phyloP scores from a whole-genome alignment of 768 basidiomycete genomes.

The Nidularia pulvinata region DNA sequence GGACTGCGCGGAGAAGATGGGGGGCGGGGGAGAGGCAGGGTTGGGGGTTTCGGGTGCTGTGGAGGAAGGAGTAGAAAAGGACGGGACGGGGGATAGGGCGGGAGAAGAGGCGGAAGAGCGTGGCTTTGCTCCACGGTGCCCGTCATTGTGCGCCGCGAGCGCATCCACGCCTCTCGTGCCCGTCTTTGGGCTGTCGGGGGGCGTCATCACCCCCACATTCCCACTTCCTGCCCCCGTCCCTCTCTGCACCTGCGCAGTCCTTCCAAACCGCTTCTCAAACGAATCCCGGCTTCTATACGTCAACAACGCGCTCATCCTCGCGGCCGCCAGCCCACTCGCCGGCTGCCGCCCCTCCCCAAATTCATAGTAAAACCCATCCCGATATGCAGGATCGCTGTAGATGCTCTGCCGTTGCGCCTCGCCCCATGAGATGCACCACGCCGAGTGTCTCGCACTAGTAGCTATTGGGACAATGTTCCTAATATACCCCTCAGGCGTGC shows the following conservation, averaged over 20 bases:
- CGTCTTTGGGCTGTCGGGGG: conserved; percentile 24
- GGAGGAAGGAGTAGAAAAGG: conserved; percentile 7
- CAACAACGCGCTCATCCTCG: conserved; percentile 91
- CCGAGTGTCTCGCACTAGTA: conserved; percentile 94
- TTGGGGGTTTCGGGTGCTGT: conserved; percentile 6
- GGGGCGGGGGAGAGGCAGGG: conserved; percentile 11
- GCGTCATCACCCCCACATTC: conserved; percentile 18
- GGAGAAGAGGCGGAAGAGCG: conserved; percentile 3
- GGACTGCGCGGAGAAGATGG: conserved; percentile 90
- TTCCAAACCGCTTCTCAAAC: conserved; percentile 92
- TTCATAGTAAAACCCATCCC: conserved; percentile 75
- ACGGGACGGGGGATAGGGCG: too few relatives aligned
- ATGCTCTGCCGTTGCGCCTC: conserved; percentile 97
- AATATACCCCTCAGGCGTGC: conserved; percentile 73
- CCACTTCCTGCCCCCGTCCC: too few relatives aligned
- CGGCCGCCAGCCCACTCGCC: conserved; percentile 85
- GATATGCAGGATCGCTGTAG: conserved; percentile 90
- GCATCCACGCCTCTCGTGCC: conserved; percentile 38
- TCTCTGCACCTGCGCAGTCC: conserved; percentile 61
- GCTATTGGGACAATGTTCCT: conserved; percentile 88
- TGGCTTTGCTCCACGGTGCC: conserved; percentile 52
- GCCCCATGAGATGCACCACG: conserved; percentile 99
- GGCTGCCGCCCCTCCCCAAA: conserved; percentile 51
- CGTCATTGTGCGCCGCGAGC: conserved; percentile 85
- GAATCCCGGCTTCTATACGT: conserved; percentile 94